These are phyloP conservation scores for Phyllosticta ampelicida DNA, from an alignment of 2,329 filamentous ascomycete genomes.

Conservation along the genomic window DNA sequence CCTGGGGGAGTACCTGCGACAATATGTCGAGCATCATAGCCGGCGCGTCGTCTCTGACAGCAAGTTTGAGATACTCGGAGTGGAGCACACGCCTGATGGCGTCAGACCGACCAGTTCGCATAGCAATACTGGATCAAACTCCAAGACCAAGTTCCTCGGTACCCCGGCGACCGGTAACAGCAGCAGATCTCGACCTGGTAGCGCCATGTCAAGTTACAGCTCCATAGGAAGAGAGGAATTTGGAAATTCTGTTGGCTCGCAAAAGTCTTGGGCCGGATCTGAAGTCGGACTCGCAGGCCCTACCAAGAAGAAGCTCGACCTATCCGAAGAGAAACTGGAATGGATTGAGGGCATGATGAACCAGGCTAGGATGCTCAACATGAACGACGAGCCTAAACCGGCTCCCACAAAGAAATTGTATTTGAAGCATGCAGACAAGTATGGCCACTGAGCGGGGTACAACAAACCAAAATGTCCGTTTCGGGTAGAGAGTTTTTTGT, in stretches of 20 bases:
- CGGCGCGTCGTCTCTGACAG: conserved; percentile 51
- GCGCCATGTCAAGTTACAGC: conserved; percentile 7
- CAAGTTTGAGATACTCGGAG: conserved; percentile 45
- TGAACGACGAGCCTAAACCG: background rate
- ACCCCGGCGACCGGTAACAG: background rate
- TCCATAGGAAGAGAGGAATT: conserved; percentile 10
- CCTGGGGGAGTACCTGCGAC: conserved; percentile 83
- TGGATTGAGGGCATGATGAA: conserved; percentile 81
- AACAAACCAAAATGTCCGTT: too few species aligned
- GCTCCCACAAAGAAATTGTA: conserved; percentile 6
- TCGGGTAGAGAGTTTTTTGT: too few species aligned
- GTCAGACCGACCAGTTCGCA: conserved; percentile 5
- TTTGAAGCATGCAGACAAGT: conserved; percentile 1
- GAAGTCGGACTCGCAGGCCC: conserved; percentile 61
- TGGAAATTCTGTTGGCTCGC: conserved; percentile 19
- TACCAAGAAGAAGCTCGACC: conserved; percentile 51
- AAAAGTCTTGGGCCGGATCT: conserved; percentile 26
- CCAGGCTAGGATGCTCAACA: conserved; percentile 54
- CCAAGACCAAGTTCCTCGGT: background rate
- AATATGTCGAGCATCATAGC: conserved; percentile 87
- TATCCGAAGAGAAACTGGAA: conserved; percentile 58
- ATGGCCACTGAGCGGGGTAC: background rate
- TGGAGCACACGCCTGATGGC: conserved; percentile 18
- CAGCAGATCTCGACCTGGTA: conserved; percentile 3
- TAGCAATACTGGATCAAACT: conserved; percentile 2